Evolutionary conservation across 768 basidiomycete species (phyloP), one percentile per base, ranked within the genome.

Genomic region (Rhizopogon sp.): DNA sequence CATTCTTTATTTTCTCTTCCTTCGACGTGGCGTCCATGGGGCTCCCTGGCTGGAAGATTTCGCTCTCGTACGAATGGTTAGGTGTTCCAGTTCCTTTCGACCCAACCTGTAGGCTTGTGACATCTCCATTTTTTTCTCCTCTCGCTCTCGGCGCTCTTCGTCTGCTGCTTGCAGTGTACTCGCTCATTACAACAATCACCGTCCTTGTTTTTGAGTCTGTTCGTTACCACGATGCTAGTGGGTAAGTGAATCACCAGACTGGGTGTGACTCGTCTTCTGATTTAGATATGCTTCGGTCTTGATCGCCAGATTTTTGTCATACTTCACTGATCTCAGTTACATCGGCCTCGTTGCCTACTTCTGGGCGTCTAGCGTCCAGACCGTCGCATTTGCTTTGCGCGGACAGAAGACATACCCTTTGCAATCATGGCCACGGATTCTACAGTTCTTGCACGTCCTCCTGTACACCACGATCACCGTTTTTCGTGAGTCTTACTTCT

Each of bases 281-380:
- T 52, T 20, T 28, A 44, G 13, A 5, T 5, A 11, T 37, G 53
- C 55, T n/a, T 2, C 41, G 49, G 51, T 33, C 59, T 42, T 37
- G 7, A 40, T 33, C 28, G 0, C 35, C 63, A 87, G 85, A 17
- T 85, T 71, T 70, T 76, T 84, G 59, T 78, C 80, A 7, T 88
- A 82, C 68, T 87, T 88, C 65, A 88, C 86, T 0, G 60, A 80
- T 55, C 74, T 88, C 1, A 77, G 82, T 0, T 85, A 81, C 55
- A 79, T 81, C 39, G 87, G 87, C 0, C 60, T 87, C 1, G 74
- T 77, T 17, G 74, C 84, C 20, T 89, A 87, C 66, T 81, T 82
- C 65, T 83, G 76, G 65, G 84, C 83, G 0, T 65, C 85, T 1
- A 72, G 77, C 3, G 70, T 79, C 1, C 85, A 87, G 52, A 82